Evolutionary conservation across 2,329 filamentous ascomycete species (phyloP).

Genomic region (Colletotrichum noveboracense): DNA sequence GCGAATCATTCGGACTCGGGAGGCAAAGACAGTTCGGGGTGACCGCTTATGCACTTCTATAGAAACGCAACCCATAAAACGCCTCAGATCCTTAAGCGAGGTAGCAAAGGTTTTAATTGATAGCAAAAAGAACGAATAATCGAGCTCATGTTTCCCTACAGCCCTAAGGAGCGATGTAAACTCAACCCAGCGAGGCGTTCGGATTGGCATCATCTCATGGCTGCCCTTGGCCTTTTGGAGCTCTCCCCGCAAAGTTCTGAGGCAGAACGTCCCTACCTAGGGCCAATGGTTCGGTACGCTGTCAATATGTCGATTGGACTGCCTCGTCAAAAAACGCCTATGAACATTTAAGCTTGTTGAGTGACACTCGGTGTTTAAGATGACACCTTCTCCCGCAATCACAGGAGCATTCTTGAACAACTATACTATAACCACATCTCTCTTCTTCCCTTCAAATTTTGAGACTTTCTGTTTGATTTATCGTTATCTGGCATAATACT

Average conservation of each 20-base stretch:
- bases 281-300: not conserved
- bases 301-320: not conserved
- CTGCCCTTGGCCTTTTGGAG: not conserved
- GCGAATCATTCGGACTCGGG: not conserved
- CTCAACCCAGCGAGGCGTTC: not conserved
- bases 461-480: not conserved
- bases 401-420: not conserved
- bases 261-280: rapidly evolving
- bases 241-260: not conserved
- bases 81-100: not conserved
- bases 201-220: not conserved
- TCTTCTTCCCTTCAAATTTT: rapidly evolving
- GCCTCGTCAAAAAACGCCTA: not conserved
- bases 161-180: not conserved
- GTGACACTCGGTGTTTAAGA: not conserved
- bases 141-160: not conserved
- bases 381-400: not conserved
- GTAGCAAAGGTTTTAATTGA: not conserved
- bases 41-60: not conserved
- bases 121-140: not conserved
- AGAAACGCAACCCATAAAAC: not conserved
- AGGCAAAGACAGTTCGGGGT: not conserved
- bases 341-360: not conserved
- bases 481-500: not conserved
- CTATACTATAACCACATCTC: not conserved